Evolutionary conservation across 768 basidiomycete species (phyloP).

Genomic region (Trametes punicea): DNA sequence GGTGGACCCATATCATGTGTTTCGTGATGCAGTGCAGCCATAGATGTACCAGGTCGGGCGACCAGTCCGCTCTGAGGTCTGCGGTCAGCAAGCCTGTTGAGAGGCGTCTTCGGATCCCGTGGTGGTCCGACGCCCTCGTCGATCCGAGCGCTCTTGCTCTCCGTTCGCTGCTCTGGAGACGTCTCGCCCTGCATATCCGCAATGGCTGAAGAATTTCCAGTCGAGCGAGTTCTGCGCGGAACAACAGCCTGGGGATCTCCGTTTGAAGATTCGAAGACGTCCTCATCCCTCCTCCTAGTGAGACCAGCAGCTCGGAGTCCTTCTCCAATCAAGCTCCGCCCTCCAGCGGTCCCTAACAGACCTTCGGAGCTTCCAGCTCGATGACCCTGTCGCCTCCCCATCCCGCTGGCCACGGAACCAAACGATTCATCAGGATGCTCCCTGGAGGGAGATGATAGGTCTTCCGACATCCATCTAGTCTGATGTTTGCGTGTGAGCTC

Average conservation of each 20-base stretch:
- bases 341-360: slow-evolving; percentile 38
- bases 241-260: slow-evolving; percentile 1
- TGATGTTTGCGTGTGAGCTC: slow-evolving; percentile 49
- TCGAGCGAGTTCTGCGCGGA: slow-evolving; percentile 24
- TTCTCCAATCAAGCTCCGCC: slow-evolving; percentile 62
- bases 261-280: slow-evolving; percentile 32
- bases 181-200: slow-evolving; percentile 10
- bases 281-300: slow-evolving; percentile 37
- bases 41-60: slow-evolving; percentile 33
- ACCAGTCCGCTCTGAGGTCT: slow-evolving; percentile 10
- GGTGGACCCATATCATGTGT: slow-evolving; percentile 29
- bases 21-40: slow-evolving; percentile 32
- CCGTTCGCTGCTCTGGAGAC: slow-evolving; percentile 11
- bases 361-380: slow-evolving; percentile 73
- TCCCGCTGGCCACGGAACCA: slow-evolving; percentile 9
- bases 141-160: slow-evolving; percentile 8
- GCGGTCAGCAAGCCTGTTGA: slow-evolving; percentile 13
- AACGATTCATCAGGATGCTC: slow-evolving; percentile 26
- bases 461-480: slow-evolving; percentile 53
- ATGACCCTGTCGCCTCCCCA: slow-evolving; percentile 51
- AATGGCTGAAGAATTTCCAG: slow-evolving; percentile 21
- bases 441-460: slow-evolving; percentile 31
- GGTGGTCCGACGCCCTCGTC: slow-evolving; percentile 18
- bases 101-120: slow-evolving; percentile 7
- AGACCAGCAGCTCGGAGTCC: slow-evolving; percentile 71